Base-by-base conservation (phyloP, 768 basidiomycete genomes). In the Suillus bovinus region DNA sequence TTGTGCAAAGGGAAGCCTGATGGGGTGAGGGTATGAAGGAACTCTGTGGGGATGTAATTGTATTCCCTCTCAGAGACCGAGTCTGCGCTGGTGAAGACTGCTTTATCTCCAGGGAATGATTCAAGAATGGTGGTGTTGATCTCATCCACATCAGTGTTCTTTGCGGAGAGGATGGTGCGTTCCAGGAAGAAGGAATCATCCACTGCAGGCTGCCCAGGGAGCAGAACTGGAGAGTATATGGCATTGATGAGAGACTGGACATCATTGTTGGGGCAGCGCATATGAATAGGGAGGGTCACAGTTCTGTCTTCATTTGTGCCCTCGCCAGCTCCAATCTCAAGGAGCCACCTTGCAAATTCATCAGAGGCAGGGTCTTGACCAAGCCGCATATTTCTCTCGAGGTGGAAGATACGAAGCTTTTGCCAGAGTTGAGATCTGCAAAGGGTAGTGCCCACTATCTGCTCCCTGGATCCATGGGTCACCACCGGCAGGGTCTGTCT, bases 401-500 rank as follows among this genome's bases (percentile, higher is more conserved):
- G 73, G 44, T 74, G 66, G 2, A 80, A 65, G 11, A 80, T 59
- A 6, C 63, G 20, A 34, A 81, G 68, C 7, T 49, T 46, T 4
- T 38, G 27, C 81, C 83, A 84, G 0, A 84, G 66, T 9, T 63
- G 29, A 22, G 80, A 83, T 11, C 67, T 56, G 22, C 68, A 70
- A 0, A 83, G 64, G 5, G 70, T 71, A 1, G 78, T 77, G 61
- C 63, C 63, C 3, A 82, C 70, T 68, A 82, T 80, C 11, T 81
- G 71, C 42, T 70, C 70, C 38, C 76, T 59, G 5, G 71, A 68
- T 0, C 80, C 81, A 63, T 73, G 66, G 0, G 60, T 65, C 8
- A 84, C 69, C 0, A 84, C 79, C 42, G 82, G 82, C 0, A 84
- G 72, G 0, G 68, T 82, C 63, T 84, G 83, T 5, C 73, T 73